Percentiles rank a stretch among this genome's conserved stretches.
Evolutionary conservation across 768 basidiomycete genomes (phyloP).

Genomic region (Naematelia aurantialba): DNA sequence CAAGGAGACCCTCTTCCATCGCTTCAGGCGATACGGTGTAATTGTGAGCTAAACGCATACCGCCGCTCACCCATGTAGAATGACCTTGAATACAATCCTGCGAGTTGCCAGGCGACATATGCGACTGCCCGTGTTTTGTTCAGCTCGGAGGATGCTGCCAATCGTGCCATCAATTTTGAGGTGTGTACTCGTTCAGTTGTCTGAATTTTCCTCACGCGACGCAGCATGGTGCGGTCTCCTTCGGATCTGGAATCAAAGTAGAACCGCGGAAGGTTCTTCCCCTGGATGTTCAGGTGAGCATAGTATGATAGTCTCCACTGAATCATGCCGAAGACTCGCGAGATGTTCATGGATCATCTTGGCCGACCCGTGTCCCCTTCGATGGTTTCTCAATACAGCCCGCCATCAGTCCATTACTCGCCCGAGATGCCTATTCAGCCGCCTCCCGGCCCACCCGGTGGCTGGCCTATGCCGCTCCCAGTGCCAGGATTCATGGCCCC

Average conservation of each 20-base stretch:
- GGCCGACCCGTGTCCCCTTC: slow-evolving; percentile 30
- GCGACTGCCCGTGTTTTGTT: slow-evolving; percentile 29
- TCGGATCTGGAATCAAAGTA: slow-evolving; percentile 27
- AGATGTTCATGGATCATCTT: slow-evolving; percentile 28
- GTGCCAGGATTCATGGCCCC: neutral
- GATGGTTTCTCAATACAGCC: slow-evolving; percentile 30
- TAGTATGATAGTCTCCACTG: slow-evolving; percentile 1
- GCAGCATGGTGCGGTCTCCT: slow-evolving; percentile 22
- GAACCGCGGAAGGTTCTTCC: slow-evolving; percentile 29
- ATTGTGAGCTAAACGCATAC: slow-evolving; percentile 16
- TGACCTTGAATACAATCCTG: slow-evolving; percentile 27
- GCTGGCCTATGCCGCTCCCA: neutral
- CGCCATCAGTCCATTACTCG: neutral
- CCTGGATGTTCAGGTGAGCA: slow-evolving; percentile 28
- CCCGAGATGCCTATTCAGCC: neutral
- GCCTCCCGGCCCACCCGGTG: neutral
- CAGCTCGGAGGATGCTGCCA: slow-evolving; percentile 10
- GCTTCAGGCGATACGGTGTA: slow-evolving; percentile 29
- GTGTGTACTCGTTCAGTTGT: slow-evolving; percentile 16
- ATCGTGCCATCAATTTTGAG: slow-evolving; percentile 24
- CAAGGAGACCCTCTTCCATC: slow-evolving; percentile 11
- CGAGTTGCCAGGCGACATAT: slow-evolving; percentile 5
- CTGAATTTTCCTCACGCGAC: neutral
- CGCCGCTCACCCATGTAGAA: slow-evolving; percentile 9
- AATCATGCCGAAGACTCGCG: slow-evolving; percentile 17